A percentile compares a stretch with the other conserved stretches of the same genome.
Conservation (phyloP, 805 yeast species). For the Metschnikowia bowlesiae region DNA sequence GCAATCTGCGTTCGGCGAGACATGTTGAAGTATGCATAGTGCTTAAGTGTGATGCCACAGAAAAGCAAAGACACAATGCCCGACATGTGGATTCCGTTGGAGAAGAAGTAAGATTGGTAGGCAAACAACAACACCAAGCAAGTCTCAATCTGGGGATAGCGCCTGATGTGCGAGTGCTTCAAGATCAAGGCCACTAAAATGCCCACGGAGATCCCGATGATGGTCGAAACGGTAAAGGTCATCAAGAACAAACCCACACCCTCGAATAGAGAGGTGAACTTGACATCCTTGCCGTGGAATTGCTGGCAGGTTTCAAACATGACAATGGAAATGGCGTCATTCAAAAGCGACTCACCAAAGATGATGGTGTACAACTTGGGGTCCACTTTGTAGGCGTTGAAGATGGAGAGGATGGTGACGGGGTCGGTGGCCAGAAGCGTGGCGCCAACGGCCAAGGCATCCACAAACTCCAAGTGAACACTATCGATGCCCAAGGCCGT, state of each 20-base stretch:
- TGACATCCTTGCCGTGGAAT: conserved; percentile 79
- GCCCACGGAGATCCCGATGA: conserved; percentile 87
- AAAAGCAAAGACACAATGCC: conserved; percentile 93
- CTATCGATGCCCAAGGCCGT: conserved; percentile 89
- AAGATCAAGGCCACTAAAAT: conserved; percentile 82
- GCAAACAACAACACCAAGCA: conserved; percentile 88
- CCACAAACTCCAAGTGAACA: conserved; percentile 86
- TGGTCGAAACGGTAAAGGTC: conserved; percentile 86
- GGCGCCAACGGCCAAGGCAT: conserved; percentile 96
- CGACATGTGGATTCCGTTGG: conserved; percentile 99
- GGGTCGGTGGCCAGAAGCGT: conserved; percentile 98
- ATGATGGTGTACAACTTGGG: conserved; percentile 96
- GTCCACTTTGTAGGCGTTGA: conserved; percentile 96
- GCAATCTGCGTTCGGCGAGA: conserved; percentile 96
- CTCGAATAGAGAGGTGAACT: conserved; percentile 74
- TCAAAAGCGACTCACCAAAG: conserved; percentile 91
- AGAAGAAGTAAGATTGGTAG: conserved; percentile 93
- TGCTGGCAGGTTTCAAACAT: conserved; percentile 98
- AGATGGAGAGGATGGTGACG: conserved; percentile 91
- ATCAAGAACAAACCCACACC: conserved; percentile 91
- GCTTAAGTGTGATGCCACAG: conserved; percentile 95
- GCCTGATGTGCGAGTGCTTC: conserved; percentile 87
- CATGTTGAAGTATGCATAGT: conserved; percentile 97
- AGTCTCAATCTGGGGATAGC: conserved; percentile 96
- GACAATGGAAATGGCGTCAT: conserved; percentile 97